Evolutionary conservation across 2,329 filamentous ascomycete genomes (phyloP).

Genomic region (Cladophialophora psammophila): DNA sequence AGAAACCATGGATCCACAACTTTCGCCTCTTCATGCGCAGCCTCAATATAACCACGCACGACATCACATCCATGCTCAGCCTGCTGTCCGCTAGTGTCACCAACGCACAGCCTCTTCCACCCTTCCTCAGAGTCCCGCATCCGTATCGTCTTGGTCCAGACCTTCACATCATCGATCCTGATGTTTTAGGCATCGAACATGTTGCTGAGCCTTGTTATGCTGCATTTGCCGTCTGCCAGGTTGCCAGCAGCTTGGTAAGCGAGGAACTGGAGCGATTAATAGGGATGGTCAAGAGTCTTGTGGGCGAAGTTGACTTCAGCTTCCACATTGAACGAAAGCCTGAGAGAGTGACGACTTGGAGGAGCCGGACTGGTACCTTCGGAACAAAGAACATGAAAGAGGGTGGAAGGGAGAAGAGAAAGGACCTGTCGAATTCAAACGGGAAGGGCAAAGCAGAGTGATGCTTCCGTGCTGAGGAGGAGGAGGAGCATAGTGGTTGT

Average conservation of each 20-base stretch:
- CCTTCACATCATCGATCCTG: background rate
- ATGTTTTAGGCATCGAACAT: background rate
- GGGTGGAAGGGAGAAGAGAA: background rate
- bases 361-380: background rate
- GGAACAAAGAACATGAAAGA: background rate
- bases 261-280: constrained; percentile 4
- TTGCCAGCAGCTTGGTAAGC: background rate
- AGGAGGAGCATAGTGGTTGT: too few relatives aligned
- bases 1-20: background rate
- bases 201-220: background rate
- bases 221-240: background rate
- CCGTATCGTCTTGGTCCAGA: background rate
- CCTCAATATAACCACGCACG: background rate
- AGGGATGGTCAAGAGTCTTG: background rate
- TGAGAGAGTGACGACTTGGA: background rate
- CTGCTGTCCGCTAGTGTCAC: constrained; percentile 8
- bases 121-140: background rate
- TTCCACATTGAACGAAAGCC: constrained; percentile 3
- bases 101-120: constrained; percentile 8
- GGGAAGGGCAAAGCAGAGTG: constrained; percentile 1
- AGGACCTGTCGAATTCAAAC: background rate
- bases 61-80: constrained; percentile 11
- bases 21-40: constrained; percentile 2
- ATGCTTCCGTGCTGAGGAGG: background rate
- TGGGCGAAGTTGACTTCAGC: constrained; percentile 6